Evolutionary conservation across 1,284 basidiomycete species (phyloP), one percentile per base, ranked within the genome.

Genomic region (Cryptococcus hybrid): DNA sequence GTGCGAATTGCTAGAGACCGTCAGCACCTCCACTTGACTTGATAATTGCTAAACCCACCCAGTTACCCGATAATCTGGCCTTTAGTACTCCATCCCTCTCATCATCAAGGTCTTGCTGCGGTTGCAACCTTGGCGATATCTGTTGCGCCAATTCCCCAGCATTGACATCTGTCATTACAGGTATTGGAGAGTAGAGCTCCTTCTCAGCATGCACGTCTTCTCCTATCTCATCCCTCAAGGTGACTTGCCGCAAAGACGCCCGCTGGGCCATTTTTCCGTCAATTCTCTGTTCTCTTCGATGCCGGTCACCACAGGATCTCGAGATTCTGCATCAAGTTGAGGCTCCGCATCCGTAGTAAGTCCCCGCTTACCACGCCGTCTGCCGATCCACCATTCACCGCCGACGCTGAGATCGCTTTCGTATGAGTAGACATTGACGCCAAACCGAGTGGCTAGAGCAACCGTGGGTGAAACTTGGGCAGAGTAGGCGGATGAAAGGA

Each of bases 341-440:
- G 15, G 37, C 12, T 18, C 18, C 7, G 9, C 34, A 2, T n/a
- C 42, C 36, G 34, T 11, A 7, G 38, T 11, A 37, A 48, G n/a
- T 40, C 60, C 63, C 35, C 66, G 52, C 54, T 69, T 72, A 9
- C 68, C 70, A 35, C 68, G 46, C 36, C 71, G 56, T 34, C 75
- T 83, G 12, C 89, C 84, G 67, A 92, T 83, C 90, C 90, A 93
- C 89, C 90, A 93, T 76, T 94, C 92, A 2, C 88, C 88, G n/a
- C 91, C 95, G 77, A 98, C 83, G 4, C 90, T 88, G 85, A 93
- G 89, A 74, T 97, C 94, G 70, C 90, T 92, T 67, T 96, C 92
- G 77, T 95, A 98, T 71, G 90, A 93, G 73, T 96, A 97, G 34
- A 95, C 85, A 69, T 99, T 99, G 78, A 98, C 93, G 71, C 97